Evolutionary conservation across 257 asterid genomes (phyloP).

Genomic region (Jacaranda mimosifolia): DNA sequence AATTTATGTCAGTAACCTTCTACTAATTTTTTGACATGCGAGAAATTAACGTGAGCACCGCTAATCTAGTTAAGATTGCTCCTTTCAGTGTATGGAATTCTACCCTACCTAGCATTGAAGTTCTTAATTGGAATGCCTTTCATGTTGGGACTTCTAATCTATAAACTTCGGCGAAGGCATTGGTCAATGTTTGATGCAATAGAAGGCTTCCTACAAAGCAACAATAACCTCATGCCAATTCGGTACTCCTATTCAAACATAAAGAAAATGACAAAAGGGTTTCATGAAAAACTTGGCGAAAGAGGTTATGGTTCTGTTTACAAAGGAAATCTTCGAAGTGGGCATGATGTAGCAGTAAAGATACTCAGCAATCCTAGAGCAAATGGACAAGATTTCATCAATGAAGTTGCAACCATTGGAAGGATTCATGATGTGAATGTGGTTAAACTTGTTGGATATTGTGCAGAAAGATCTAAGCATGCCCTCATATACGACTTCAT

Average conservation of each 20-base stretch:
- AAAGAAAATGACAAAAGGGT: constrained; percentile 37
- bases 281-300: constrained; percentile 46
- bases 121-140: constrained; percentile 34
- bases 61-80: neutral
- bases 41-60: neutral
- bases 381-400: constrained; percentile 47
- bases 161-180: constrained; percentile 38
- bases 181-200: constrained; percentile 31
- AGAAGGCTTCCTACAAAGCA: constrained; percentile 38
- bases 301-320: constrained; percentile 48
- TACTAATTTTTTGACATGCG: neutral
- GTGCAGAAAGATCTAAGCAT: constrained; percentile 33
- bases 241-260: constrained; percentile 44
- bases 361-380: constrained; percentile 32
- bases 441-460: constrained; percentile 44
- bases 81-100: neutral
- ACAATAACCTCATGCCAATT: constrained; percentile 44
- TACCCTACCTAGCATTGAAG: neutral
- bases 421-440: constrained; percentile 52
- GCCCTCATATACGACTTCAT: constrained; percentile 48
- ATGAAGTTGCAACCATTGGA: constrained; percentile 49
- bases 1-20: no score
- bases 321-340: constrained; percentile 46
- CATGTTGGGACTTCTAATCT: constrained; percentile 26
- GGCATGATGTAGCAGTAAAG: constrained; percentile 42